phyloP scores from a whole-genome alignment of 768 basidiomycete genomes.

The Lentinula sp. region DNA sequence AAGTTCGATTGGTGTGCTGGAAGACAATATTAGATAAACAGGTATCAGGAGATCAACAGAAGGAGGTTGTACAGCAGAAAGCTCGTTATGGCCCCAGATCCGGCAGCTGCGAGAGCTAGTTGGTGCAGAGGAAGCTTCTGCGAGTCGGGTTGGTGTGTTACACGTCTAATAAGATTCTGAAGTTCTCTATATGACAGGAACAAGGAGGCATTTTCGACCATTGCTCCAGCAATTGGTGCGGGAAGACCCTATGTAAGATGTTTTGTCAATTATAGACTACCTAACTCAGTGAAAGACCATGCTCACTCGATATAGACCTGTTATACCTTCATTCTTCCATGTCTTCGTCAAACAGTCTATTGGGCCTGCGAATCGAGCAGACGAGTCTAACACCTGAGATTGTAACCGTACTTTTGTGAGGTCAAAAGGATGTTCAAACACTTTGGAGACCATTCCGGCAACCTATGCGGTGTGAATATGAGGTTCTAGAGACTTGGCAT shows the following conservation, averaged over 20 bases:
- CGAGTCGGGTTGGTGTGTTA: conserved; percentile 25
- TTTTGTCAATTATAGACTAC: background rate
- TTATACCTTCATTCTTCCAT: conserved; percentile 72
- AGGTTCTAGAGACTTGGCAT: background rate
- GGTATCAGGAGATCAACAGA: background rate
- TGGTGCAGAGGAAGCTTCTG: conserved; percentile 60
- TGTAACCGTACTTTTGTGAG: conserved; percentile 89
- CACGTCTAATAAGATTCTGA: conserved; percentile 53
- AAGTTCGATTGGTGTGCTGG: conserved; percentile 80
- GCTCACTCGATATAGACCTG: conserved; percentile 83
- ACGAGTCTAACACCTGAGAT: conserved; percentile 74
- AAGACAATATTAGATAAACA: conserved; percentile 3
- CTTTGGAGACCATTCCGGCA: conserved; percentile 80
- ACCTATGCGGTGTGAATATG: conserved; percentile 30
- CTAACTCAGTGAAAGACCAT: background rate
- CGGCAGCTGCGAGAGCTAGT: conserved; percentile 76
- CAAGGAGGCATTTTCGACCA: conserved; percentile 87
- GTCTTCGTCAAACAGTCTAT: conserved; percentile 86
- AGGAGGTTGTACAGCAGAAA: conserved; percentile 68
- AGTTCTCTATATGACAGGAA: conserved; percentile 84
- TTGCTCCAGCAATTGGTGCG: conserved; percentile 89
- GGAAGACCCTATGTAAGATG: conserved; percentile 66
- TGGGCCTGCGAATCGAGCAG: conserved; percentile 71
- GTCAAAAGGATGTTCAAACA: conserved; percentile 92
- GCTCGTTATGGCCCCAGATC: conserved; percentile 81